Percentiles rank a stretch among this genome's conserved stretches.
phyloP scores from a whole-genome alignment of 768 basidiomycete genomes.

The Pulveroboletus ravenelii region DNA sequence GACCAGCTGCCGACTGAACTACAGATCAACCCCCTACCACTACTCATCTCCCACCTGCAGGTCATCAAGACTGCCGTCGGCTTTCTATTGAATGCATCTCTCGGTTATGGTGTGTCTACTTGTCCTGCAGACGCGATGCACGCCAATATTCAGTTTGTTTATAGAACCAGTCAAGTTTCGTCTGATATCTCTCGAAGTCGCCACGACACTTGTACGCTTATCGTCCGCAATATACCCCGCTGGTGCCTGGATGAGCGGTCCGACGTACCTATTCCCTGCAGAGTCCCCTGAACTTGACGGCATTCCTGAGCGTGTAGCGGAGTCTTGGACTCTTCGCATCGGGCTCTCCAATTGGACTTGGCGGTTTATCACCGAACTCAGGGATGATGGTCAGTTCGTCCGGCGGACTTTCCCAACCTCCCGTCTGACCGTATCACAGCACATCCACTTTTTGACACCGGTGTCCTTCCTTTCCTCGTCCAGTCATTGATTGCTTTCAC shows the following conservation, averaged over 20 bases:
- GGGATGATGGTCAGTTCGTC: constrained; percentile 56
- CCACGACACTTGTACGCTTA: constrained; percentile 62
- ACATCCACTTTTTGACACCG: constrained; percentile 54
- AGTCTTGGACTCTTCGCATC: constrained; percentile 63
- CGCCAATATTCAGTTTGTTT: constrained; percentile 3
- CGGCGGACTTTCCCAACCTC: background rate
- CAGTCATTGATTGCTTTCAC: constrained; percentile 55
- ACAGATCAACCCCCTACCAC: constrained; percentile 41
- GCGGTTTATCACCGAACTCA: constrained; percentile 68
- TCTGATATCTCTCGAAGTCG: constrained; percentile 65
- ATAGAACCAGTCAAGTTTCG: constrained; percentile 68
- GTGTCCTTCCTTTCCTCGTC: constrained; percentile 60
- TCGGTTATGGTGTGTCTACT: constrained; percentile 61
- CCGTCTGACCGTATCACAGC: constrained; percentile 31
- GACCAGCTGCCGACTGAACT: constrained; percentile 37
- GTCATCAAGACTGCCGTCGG: constrained; percentile 76
- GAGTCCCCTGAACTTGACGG: constrained; percentile 14
- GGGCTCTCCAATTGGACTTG: constrained; percentile 73
- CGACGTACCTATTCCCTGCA: constrained; percentile 20
- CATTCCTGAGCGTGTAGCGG: constrained; percentile 32
- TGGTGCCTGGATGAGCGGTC: constrained; percentile 51
- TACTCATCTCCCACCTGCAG: constrained; percentile 61
- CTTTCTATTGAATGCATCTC: constrained; percentile 69
- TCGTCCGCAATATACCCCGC: constrained; percentile 70
- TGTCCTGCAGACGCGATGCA: background rate